phyloP scores from a whole-genome alignment of 352 stramenopile genomes.

The Phytophthora tubulina region DNA sequence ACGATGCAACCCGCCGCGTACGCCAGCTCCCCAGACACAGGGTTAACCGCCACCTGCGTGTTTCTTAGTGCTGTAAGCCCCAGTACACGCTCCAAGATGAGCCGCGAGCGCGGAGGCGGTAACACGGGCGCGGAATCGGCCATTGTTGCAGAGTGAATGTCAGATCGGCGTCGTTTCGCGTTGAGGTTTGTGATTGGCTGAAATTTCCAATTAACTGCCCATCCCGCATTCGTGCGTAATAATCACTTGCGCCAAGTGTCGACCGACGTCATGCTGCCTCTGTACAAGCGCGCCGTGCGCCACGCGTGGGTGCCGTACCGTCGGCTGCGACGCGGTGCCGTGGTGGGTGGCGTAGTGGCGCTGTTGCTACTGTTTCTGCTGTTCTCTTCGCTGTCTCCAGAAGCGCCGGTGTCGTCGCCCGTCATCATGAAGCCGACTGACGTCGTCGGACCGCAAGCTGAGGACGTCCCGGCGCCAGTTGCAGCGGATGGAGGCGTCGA shows the following conservation, averaged over 20 bases:
- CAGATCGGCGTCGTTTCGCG: conserved; percentile 20
- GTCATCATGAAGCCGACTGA: conserved; percentile 19
- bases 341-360: conserved; percentile 43
- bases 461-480: conserved; percentile 6
- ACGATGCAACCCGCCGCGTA: conserved; percentile 91
- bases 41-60: conserved; percentile 79
- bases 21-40: conserved; percentile 81
- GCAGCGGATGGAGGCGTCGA: conserved; percentile 25
- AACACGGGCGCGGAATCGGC: conserved; percentile 4
- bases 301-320: conserved; percentile 68
- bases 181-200: conserved; percentile 16
- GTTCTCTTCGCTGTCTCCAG: conserved; percentile 40
- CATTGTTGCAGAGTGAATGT: conserved; percentile 15
- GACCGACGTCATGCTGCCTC: conserved; percentile 49
- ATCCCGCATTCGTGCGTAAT: conserved; percentile 17
- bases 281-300: conserved; percentile 75
- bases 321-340: conserved; percentile 63
- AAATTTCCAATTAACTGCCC: conserved; percentile 9
- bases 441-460: conserved; percentile 11
- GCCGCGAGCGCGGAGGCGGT: conserved; percentile 44
- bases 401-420: conserved; percentile 4
- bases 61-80: conserved; percentile 82
- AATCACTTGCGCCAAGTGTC: conserved; percentile 1
- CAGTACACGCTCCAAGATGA: conserved; percentile 88
- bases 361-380: conserved; percentile 75